Percentiles rank a stretch among this genome's conserved stretches.
These are phyloP conservation scores for Apiotrichum akiyoshidainum DNA, from an alignment of 1,284 basidiomycete genomes.

Conservation along the genomic window DNA sequence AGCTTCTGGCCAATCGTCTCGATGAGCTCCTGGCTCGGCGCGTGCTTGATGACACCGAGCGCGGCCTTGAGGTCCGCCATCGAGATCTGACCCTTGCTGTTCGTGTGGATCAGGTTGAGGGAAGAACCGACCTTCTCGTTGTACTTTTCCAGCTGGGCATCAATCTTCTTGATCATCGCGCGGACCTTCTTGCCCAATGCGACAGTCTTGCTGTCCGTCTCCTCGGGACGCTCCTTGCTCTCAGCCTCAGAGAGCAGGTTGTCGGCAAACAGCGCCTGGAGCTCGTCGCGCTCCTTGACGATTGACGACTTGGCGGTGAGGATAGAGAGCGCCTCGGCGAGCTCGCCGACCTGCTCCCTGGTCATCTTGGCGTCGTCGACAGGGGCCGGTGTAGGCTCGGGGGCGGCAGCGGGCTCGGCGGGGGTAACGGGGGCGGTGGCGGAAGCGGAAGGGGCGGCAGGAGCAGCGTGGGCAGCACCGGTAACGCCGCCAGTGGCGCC, in stretches of 20 bases:
- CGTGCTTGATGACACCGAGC: conserved; percentile 88
- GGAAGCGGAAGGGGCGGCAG: not conserved
- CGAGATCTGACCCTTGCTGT: conserved; percentile 86
- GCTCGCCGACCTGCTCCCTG: conserved; percentile 89
- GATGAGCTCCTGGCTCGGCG: conserved; percentile 85
- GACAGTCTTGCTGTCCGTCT: conserved; percentile 44
- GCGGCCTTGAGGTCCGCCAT: conserved; percentile 87
- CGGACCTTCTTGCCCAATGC: conserved; percentile 89
- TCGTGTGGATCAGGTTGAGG: conserved; percentile 90
- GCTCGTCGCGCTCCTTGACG: conserved; percentile 89
- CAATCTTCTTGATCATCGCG: conserved; percentile 93
- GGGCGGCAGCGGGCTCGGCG: conserved; percentile 58
- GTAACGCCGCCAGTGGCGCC: not conserved
- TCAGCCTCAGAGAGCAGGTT: conserved; percentile 79
- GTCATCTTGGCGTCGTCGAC: conserved; percentile 81
- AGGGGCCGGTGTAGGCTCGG: conserved; percentile 69
- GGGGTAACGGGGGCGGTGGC: not conserved
- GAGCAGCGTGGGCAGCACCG: not conserved
- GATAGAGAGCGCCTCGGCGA: conserved; percentile 86
- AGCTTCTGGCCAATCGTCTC: conserved; percentile 86
- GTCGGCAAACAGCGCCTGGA: conserved; percentile 85
- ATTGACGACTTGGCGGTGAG: conserved; percentile 95
- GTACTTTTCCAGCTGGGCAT: conserved; percentile 87
- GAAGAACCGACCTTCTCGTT: conserved; percentile 85
- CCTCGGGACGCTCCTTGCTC: conserved; percentile 49